Evolutionary conservation across 148 eudicot genomes (phyloP).

Genomic region (Diospyros kaki): DNA sequence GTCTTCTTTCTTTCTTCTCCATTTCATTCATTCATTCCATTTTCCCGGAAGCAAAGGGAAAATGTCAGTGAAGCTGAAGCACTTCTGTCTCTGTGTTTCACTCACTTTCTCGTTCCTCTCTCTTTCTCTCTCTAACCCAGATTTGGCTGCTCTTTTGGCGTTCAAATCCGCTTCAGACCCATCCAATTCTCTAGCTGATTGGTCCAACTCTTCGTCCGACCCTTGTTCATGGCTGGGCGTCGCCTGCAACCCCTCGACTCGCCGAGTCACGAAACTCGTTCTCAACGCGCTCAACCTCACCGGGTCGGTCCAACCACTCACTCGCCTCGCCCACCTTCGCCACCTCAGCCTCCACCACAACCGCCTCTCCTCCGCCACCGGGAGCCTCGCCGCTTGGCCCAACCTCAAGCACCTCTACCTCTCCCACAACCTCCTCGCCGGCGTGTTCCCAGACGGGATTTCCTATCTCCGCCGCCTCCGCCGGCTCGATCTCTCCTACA

Average conservation of each 20-base stretch:
- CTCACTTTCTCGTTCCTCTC: conserved; percentile 10
- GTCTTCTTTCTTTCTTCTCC: too few species aligned
- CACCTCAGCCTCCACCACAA: conserved; percentile 28
- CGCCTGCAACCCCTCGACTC: conserved; percentile 18
- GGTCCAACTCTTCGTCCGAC: conserved; percentile 16
- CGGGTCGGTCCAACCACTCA: conserved; percentile 18
- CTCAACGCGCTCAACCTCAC: conserved; percentile 22
- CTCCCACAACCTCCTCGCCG: conserved; percentile 21
- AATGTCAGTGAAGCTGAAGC: conserved; percentile 4
- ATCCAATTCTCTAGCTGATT: conserved; percentile 12
- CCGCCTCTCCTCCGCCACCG: conserved; percentile 9
- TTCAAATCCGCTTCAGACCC: conserved; percentile 21
- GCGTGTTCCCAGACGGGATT: conserved; percentile 15
- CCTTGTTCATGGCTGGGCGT: conserved; percentile 27
- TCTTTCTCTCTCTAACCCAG: conserved; percentile 15
- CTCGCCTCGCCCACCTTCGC: conserved; percentile 20
- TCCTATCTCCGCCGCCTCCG: conserved; percentile 16
- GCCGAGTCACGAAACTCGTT: conserved; percentile 24
- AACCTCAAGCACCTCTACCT: conserved; percentile 25
- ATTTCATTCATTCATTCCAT: too few species aligned
- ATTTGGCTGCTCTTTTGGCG: conserved; percentile 12
- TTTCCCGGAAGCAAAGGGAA: background rate
- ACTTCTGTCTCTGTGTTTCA: background rate
- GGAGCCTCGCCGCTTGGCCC: conserved; percentile 14
- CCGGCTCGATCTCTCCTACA: conserved; percentile 25